Percentiles rank a stretch among this genome's conserved stretches.
phyloP scores from a whole-genome alignment of 257 asterid genomes.

The Gardenia jasminoides region DNA sequence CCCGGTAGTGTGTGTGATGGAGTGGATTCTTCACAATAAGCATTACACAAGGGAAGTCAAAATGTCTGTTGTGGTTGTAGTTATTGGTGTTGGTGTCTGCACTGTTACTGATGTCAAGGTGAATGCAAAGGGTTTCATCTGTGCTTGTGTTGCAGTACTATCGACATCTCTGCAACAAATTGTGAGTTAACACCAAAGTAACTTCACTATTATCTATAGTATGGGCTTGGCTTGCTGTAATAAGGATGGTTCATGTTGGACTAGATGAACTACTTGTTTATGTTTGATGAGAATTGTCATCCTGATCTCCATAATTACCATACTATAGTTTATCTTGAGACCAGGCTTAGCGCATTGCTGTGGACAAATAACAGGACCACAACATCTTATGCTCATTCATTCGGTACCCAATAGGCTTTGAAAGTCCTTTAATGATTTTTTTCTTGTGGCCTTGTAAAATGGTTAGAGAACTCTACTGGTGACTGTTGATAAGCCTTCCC shows the following conservation, averaged over 20 bases:
- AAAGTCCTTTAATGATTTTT: not conserved
- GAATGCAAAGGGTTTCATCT: conserved; percentile 76
- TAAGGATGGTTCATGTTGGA: not conserved
- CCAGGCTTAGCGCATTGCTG: not conserved
- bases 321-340: not conserved
- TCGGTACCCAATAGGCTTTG: not conserved
- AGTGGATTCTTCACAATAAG: conserved; percentile 89
- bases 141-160: conserved; percentile 91
- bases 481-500: not conserved
- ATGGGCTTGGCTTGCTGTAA: not conserved
- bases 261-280: not conserved
- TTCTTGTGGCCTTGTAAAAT: not conserved
- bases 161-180: conserved; percentile 92
- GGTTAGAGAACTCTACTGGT: not conserved
- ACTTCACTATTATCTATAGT: not conserved
- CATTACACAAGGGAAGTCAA: conserved; percentile 79
- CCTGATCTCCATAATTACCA: not conserved
- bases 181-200: conserved; percentile 48
- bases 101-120: conserved; percentile 95
- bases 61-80: conserved; percentile 80
- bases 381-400: not conserved
- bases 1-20: conserved; percentile 94
- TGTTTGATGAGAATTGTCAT: not conserved
- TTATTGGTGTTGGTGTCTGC: conserved; percentile 97
- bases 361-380: not conserved